A percentile compares a stretch with the other conserved stretches of the same genome.
These are phyloP conservation scores for Penicillium psychrosexuale DNA, from an alignment of 2,329 filamentous ascomycete species.

Conservation along the genomic window DNA sequence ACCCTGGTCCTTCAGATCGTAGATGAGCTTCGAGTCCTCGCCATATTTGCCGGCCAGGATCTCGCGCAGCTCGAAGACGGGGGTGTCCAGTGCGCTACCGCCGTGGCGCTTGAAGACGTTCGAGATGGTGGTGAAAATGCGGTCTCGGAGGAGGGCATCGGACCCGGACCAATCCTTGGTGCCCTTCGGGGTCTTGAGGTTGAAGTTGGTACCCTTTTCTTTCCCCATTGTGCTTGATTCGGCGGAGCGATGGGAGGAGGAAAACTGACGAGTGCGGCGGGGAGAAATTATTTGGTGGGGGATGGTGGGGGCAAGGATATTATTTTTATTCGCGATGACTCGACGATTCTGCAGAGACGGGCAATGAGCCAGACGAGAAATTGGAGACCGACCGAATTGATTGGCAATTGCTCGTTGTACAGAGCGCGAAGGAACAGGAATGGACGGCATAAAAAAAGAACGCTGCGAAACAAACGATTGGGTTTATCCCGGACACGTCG, in stretches of 20 bases:
- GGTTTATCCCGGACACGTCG: neutral
- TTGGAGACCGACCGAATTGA: slow-evolving; percentile 13
- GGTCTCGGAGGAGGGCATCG: slow-evolving; percentile 76
- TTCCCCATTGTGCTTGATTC: slow-evolving; percentile 31
- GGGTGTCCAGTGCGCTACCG: slow-evolving; percentile 74
- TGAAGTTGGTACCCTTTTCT: slow-evolving; percentile 50
- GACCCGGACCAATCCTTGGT: slow-evolving; percentile 81
- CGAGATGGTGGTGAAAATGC: slow-evolving; percentile 73
- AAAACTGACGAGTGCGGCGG: slow-evolving; percentile 28
- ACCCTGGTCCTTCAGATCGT: slow-evolving; percentile 82
- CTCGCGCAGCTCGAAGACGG: slow-evolving; percentile 81
- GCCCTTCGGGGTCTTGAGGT: slow-evolving; percentile 85
- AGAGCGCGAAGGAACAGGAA: slow-evolving; percentile 26
- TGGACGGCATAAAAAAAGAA: slow-evolving; percentile 33
- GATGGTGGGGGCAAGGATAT: slow-evolving; percentile 28
- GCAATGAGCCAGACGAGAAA: slow-evolving; percentile 19
- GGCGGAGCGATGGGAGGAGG: slow-evolving; percentile 16
- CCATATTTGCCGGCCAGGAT: slow-evolving; percentile 88
- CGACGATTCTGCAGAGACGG: slow-evolving; percentile 18
- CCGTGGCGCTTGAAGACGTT: slow-evolving; percentile 81
- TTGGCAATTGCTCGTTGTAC: slow-evolving; percentile 31
- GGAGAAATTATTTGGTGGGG: slow-evolving; percentile 27
- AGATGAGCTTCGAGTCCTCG: slow-evolving; percentile 89
- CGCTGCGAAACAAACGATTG: slow-evolving; percentile 10
- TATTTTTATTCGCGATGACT: slow-evolving; percentile 28